Evolutionary conservation across 805 yeast genomes (phyloP), one percentile per base, ranked within the genome.

Genomic region (Maudiozyma pseudohumilis): DNA sequence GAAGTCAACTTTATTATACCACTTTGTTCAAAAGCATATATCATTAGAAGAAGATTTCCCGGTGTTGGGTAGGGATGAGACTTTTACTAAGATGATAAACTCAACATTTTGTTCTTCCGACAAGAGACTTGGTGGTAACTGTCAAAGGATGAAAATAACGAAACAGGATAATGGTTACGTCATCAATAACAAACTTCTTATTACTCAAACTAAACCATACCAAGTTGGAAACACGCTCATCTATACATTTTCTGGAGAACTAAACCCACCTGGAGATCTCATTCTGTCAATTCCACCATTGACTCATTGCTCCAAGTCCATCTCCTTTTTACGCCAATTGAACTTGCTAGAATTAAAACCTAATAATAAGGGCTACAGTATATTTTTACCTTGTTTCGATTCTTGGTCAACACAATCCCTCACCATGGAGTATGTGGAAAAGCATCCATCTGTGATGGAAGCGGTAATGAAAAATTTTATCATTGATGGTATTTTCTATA

Each of bases 311-410:
- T 71, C 94, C 3, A 72, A 65, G 42, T 77, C 94, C 0, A 51
- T 86, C 33, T 61, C 67, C 13, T 75, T 74, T 46, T 55, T 88
- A 41, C 68, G 72, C 34, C 59, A 69, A 12, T 65, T 75, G 30
- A 69, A 66, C 7, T 55, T 84, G 23, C 59, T 75, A 17, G 70
- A 72, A 40, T 64, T 80, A 29, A 61, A 68, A 10, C 68, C 67
- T 4, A 80, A 78, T 40, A 57, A 62, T 16, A 50, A 63, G 16
- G 94, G 94, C 0, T 85, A 86, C 61, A 75, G 96, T 0, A 60
- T 80, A 0, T 72, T 88, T 37, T 61, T 88, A 21, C 97, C 97
- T 0, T 78, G 87, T 40, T 76, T 81, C 22, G 63, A 67, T 29
- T 72, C 88, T 0, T 87, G 95, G 95, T 68, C 69, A 17, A 55